Conservation (phyloP, 179 eudicot genomes). For the Sideroxylon spinosum region DNA sequence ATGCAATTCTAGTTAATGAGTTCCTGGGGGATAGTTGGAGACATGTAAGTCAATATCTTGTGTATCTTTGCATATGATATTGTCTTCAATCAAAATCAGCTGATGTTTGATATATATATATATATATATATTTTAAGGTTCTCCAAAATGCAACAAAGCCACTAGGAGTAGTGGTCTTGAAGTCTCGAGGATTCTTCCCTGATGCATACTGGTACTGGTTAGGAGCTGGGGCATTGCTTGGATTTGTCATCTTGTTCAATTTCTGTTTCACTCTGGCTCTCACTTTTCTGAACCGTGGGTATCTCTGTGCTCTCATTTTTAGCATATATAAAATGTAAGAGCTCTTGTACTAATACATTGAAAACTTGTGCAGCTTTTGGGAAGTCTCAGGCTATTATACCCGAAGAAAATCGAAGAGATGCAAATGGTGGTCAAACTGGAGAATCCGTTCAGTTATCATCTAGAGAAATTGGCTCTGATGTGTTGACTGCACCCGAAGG, state of each 20-base stretch:
- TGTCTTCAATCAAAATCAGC: not conserved
- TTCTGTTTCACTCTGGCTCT: slow-evolving; percentile 33
- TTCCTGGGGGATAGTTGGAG: slow-evolving; percentile 42
- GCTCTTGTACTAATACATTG: slow-evolving; percentile 3
- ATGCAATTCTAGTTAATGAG: slow-evolving; percentile 43
- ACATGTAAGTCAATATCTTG: slow-evolving; percentile 27
- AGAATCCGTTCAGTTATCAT: slow-evolving; percentile 12
- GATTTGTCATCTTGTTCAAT: slow-evolving; percentile 41
- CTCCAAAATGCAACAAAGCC: slow-evolving; percentile 16
- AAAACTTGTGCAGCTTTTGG: slow-evolving; percentile 43
- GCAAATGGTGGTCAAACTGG: not conserved
- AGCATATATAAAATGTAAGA: not conserved
- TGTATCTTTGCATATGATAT: not conserved
- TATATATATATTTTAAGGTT: slow-evolving; percentile 17
- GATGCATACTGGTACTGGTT: slow-evolving; percentile 40
- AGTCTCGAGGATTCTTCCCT: slow-evolving; percentile 31
- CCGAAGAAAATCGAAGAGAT: slow-evolving; percentile 35
- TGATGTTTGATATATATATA: slow-evolving; percentile 9
- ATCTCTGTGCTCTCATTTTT: slow-evolving; percentile 6
- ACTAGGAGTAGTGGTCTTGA: slow-evolving; percentile 29
- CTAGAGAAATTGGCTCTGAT: slow-evolving; percentile 6
- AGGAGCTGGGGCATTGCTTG: slow-evolving; percentile 44
- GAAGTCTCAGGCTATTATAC: slow-evolving; percentile 43
- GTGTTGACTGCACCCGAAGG: slow-evolving; percentile 9
- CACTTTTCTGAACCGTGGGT: slow-evolving; percentile 42